A percentile compares a stretch with the other conserved stretches of the same genome.
These are phyloP conservation scores for Acacia confusa DNA, from an alignment of 306 rosid genomes.

Conservation along the genomic window DNA sequence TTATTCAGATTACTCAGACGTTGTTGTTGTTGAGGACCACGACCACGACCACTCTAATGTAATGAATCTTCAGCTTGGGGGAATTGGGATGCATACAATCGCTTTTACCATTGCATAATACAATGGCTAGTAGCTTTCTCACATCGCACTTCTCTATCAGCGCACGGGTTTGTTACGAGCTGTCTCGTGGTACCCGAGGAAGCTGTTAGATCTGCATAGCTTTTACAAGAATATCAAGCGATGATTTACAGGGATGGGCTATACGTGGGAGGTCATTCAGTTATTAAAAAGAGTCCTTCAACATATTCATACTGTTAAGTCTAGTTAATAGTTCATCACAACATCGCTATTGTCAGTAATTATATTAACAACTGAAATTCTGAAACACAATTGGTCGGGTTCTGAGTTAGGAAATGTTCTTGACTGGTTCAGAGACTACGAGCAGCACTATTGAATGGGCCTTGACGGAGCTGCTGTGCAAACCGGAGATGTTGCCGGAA, in stretches of 20 bases:
- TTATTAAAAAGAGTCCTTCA: conserved; percentile 22
- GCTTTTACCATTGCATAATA: conserved; percentile 42
- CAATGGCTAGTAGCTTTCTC: conserved; percentile 40
- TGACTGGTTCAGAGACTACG: conserved; percentile 7
- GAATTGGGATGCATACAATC: conserved; percentile 62
- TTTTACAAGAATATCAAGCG: conserved; percentile 4
- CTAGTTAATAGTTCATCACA: neutral
- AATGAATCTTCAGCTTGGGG: conserved; percentile 40
- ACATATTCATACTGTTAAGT: conserved; percentile 54
- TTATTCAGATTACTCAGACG: conserved; percentile 40
- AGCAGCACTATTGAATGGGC: neutral
- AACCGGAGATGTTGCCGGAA: neutral
- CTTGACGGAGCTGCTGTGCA: neutral
- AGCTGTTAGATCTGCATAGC: conserved; percentile 7
- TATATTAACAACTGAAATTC: neutral
- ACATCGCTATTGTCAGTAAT: neutral
- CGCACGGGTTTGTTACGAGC: conserved; percentile 56
- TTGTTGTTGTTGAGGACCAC: neutral
- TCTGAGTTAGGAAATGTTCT: neutral
- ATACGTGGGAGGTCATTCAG: neutral
- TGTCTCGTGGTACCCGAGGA: conserved; percentile 67
- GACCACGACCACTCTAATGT: conserved; percentile 35
- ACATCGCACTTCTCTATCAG: conserved; percentile 56
- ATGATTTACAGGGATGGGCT: neutral
- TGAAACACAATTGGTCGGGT: neutral